phyloP scores from a whole-genome alignment of 192 early-diverging fungal genomes.

The Powellomyces hirtus region DNA sequence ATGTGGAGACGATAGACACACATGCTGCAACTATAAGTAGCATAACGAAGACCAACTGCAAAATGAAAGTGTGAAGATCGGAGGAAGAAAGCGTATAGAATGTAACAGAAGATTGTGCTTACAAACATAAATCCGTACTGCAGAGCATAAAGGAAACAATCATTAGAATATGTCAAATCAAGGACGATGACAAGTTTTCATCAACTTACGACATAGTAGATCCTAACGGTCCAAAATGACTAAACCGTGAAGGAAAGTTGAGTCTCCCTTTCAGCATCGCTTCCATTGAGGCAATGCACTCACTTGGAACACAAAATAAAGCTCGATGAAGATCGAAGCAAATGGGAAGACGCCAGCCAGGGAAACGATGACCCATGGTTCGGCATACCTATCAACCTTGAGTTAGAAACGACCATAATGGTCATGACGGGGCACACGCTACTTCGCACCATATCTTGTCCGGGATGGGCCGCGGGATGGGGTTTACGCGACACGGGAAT shows the following conservation, averaged over 20 bases:
- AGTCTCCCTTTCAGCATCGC: too few relatives aligned
- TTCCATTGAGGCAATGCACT: not conserved
- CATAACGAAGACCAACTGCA: conserved; percentile 74
- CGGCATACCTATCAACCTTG: conserved; percentile 58
- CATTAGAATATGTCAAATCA: not conserved
- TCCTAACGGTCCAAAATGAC: conserved; percentile 85
- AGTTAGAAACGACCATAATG: not conserved
- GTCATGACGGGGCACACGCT: conserved; percentile 36
- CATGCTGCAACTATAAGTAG: conserved; percentile 81
- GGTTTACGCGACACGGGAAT: conserved; percentile 84
- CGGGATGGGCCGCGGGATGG: conserved; percentile 91
- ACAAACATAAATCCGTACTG: conserved; percentile 71
- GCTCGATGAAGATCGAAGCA: conserved; percentile 91
- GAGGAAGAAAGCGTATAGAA: conserved; percentile 5
- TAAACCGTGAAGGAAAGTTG: conserved; percentile 36
- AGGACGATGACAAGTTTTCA: not conserved
- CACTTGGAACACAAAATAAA: conserved; percentile 84
- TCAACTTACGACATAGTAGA: conserved; percentile 73
- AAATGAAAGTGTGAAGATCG: not conserved
- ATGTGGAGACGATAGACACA: conserved; percentile 83
- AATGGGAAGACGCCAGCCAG: conserved; percentile 89
- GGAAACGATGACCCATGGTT: conserved; percentile 68
- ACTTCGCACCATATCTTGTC: conserved; percentile 71
- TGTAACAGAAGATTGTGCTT: not conserved
- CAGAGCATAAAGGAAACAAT: not conserved